Conservation (phyloP, 176 grass and related monocot genomes). For the Bothriochloa decipiens region DNA sequence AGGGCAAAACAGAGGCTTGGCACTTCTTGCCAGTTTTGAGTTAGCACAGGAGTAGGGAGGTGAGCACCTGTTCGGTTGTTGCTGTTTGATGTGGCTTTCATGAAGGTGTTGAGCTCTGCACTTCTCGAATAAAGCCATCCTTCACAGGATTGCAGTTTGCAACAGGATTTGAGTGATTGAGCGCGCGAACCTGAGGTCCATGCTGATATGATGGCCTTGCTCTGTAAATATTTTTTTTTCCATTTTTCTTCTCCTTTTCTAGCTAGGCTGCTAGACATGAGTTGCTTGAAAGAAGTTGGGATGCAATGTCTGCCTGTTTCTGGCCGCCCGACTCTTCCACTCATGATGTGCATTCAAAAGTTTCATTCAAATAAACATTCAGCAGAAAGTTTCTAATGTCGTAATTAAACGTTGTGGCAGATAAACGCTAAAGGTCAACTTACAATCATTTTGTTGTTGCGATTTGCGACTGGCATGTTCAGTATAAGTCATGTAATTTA, state of each 20-base stretch:
- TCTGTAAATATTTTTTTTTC: conserved; percentile 49
- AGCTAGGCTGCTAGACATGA: conserved; percentile 46
- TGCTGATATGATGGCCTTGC: conserved; percentile 51
- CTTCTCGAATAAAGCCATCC: conserved; percentile 57
- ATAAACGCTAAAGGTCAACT: conserved; percentile 22
- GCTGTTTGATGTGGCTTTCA: conserved; percentile 47
- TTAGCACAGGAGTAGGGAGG: conserved; percentile 42
- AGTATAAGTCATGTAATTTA: not conserved
- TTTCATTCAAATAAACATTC: conserved; percentile 53
- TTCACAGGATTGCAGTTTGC: conserved; percentile 31
- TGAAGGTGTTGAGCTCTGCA: conserved; percentile 42
- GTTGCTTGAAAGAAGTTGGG: conserved; percentile 48
- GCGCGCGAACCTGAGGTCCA: conserved; percentile 41
- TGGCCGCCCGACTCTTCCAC: conserved; percentile 42
- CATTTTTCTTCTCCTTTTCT: conserved; percentile 16
- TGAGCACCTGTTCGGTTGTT: conserved; percentile 39
- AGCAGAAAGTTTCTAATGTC: conserved; percentile 31
- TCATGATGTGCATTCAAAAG: conserved; percentile 54
- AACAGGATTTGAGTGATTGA: conserved; percentile 37
- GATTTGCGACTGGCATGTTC: conserved; percentile 13
- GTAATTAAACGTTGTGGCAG: conserved; percentile 41
- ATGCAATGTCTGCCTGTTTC: conserved; percentile 36
- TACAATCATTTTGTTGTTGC: conserved; percentile 21
- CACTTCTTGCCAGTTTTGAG: conserved; percentile 97
- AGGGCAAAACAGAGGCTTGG: conserved; percentile 74